Evolutionary conservation across 768 basidiomycete genomes (phyloP).

Genomic region (Boletus subcaerulescens): DNA sequence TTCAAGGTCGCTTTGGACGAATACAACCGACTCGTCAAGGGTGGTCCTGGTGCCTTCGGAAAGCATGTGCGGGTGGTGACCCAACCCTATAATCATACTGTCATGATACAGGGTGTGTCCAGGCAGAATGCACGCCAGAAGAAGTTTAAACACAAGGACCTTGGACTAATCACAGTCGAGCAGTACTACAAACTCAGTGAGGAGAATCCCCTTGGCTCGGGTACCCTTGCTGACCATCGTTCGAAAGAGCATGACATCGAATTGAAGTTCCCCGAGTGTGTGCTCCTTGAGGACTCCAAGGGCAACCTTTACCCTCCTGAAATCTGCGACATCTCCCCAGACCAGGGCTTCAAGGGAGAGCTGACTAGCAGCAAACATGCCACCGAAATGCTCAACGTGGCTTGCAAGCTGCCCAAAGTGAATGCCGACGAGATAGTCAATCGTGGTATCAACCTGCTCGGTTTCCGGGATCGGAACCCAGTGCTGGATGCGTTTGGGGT

Average conservation of each 20-base stretch:
- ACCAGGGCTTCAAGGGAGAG: slow-evolving; percentile 46
- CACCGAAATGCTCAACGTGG: slow-evolving; percentile 44
- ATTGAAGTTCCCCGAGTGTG: slow-evolving; percentile 36
- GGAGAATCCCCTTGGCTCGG: slow-evolving; percentile 2
- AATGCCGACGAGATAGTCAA: slow-evolving; percentile 44
- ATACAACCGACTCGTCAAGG: slow-evolving; percentile 45
- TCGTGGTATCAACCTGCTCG: slow-evolving; percentile 42
- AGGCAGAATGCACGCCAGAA: slow-evolving; percentile 36
- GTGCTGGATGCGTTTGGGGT: slow-evolving; percentile 42
- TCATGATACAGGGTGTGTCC: slow-evolving; percentile 58
- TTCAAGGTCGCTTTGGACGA: slow-evolving; percentile 39
- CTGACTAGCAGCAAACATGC: slow-evolving; percentile 43
- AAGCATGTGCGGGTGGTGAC: slow-evolving; percentile 61
- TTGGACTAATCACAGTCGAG: slow-evolving; percentile 39
- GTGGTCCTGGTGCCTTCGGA: slow-evolving; percentile 54
- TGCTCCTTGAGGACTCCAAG: slow-evolving; percentile 40
- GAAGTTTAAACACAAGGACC: slow-evolving; percentile 37
- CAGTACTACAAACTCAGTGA: slow-evolving; percentile 45
- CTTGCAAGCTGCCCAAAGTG: slow-evolving; percentile 45
- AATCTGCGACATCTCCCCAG: slow-evolving; percentile 43
- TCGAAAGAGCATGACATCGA: slow-evolving; percentile 38
- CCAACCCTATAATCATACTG: slow-evolving; percentile 63
- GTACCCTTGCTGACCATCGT: neutral
- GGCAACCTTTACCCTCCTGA: slow-evolving; percentile 42
- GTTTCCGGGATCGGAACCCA: slow-evolving; percentile 35